Percentiles rank a stretch among this genome's conserved stretches.
These are phyloP conservation scores for Closterium sp. DNA, from an alignment of 139 green algal species.

Conservation along the genomic window DNA sequence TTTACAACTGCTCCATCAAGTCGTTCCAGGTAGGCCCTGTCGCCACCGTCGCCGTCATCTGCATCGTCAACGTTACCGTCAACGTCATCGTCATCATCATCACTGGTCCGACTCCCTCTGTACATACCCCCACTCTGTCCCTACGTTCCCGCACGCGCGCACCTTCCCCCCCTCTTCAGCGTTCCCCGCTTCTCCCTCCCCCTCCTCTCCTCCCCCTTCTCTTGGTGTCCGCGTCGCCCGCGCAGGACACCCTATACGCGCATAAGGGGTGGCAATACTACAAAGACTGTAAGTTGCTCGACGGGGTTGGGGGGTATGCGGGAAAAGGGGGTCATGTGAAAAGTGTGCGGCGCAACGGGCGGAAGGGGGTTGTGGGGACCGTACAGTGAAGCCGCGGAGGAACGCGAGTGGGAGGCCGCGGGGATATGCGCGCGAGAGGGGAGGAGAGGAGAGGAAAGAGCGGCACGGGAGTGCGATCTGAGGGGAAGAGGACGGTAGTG, in stretches of 20 bases:
- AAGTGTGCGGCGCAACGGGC: not conserved
- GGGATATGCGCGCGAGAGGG: too few relatives aligned
- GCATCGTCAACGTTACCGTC: not conserved
- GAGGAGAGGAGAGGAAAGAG: too few relatives aligned
- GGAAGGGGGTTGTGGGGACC: too few relatives aligned
- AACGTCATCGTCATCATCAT: not conserved
- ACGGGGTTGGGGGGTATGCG: too few relatives aligned
- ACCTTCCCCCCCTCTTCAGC: not conserved
- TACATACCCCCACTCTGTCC: not conserved
- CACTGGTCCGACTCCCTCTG: not conserved
- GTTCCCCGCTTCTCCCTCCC: not conserved
- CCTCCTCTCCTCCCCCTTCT: not conserved
- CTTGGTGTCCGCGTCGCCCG: not conserved
- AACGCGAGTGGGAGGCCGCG: too few relatives aligned
- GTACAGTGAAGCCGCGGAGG: too few relatives aligned
- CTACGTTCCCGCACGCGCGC: not conserved
- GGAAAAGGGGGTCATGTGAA: too few relatives aligned
- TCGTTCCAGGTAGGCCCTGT: slow-evolving; percentile 4
- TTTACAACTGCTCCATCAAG: slow-evolving; percentile 11
- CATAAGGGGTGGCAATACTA: slow-evolving; percentile 24
- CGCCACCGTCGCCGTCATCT: not conserved
- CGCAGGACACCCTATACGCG: slow-evolving; percentile 23
- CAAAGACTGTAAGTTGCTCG: not conserved
- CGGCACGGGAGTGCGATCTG: too few relatives aligned
- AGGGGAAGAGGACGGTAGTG: too few relatives aligned